These are phyloP conservation scores for Panaeolus papilionaceus DNA, from an alignment of 768 basidiomycete genomes.

Conservation along the genomic window DNA sequence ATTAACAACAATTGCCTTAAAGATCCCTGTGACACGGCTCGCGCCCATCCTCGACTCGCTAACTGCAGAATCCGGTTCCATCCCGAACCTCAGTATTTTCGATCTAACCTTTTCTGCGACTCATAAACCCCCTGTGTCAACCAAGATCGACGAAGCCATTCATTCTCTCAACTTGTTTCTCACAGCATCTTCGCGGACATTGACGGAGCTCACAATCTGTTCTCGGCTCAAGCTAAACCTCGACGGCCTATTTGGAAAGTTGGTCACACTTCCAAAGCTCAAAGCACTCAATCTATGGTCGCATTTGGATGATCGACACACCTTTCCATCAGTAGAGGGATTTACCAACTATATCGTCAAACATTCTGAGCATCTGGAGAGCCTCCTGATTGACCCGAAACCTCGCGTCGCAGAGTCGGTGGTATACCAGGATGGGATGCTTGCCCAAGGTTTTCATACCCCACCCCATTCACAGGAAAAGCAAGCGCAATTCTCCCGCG, in stretches of 20 bases:
- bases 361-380: conserved; percentile 10
- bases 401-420: background rate
- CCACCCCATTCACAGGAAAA: background rate
- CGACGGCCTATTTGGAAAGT: conserved; percentile 12
- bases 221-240: conserved; percentile 13
- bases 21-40: conserved; percentile 2
- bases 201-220: conserved; percentile 14
- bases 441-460: conserved; percentile 5
- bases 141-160: conserved; percentile 9
- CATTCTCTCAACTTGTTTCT: conserved; percentile 6
- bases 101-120: conserved; percentile 12
- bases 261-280: conserved; percentile 10
- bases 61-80: background rate
- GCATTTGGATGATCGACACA: conserved; percentile 11
- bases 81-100: conserved; percentile 8
- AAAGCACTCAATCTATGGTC: conserved; percentile 7
- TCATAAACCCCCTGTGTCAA: conserved; percentile 11
- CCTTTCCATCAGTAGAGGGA: conserved; percentile 11
- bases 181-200: conserved; percentile 14
- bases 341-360: conserved; percentile 14
- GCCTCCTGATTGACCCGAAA: conserved; percentile 2
- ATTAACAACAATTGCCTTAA: background rate
- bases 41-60: background rate
- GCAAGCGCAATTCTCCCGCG: background rate
- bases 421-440: conserved; percentile 4